These are phyloP conservation scores for Monosporozyma servazzii DNA, from an alignment of 805 yeast genomes.

Conservation along the genomic window DNA sequence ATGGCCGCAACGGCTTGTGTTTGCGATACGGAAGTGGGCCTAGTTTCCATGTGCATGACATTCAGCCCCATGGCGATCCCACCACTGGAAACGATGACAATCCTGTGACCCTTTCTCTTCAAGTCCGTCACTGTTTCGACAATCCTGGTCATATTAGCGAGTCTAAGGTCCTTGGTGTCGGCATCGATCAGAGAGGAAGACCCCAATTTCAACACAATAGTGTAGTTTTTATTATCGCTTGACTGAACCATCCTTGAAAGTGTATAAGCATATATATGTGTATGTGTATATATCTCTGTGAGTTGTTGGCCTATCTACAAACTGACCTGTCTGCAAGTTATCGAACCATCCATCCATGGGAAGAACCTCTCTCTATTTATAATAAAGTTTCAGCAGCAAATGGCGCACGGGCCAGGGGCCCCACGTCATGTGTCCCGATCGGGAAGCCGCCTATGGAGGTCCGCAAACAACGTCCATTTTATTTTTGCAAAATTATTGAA, in stretches of 20 bases:
- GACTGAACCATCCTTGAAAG: background rate
- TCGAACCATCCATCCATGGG: background rate
- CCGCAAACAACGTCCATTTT: too few relatives aligned
- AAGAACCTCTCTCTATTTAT: background rate
- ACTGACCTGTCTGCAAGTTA: too few relatives aligned
- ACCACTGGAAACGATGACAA: conserved; percentile 87
- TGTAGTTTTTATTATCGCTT: conserved; percentile 23
- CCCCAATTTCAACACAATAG: conserved; percentile 55
- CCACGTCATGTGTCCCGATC: background rate
- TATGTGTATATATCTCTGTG: background rate
- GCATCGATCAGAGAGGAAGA: conserved; percentile 94
- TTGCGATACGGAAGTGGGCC: conserved; percentile 71
- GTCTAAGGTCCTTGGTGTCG: conserved; percentile 73
- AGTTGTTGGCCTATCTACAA: too few relatives aligned
- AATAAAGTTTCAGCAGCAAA: background rate
- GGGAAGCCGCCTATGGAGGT: background rate
- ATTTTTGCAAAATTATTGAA: background rate
- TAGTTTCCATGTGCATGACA: conserved; percentile 50
- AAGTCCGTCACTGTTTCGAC: conserved; percentile 88
- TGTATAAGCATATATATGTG: background rate
- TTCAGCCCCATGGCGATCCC: conserved; percentile 94
- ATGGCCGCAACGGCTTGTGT: conserved; percentile 93
- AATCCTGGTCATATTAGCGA: conserved; percentile 83
- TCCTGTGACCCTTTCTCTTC: conserved; percentile 72
- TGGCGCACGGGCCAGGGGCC: background rate